Conservation (phyloP, 1,284 basidiomycete species). For the Puccinia coronata region DNA sequence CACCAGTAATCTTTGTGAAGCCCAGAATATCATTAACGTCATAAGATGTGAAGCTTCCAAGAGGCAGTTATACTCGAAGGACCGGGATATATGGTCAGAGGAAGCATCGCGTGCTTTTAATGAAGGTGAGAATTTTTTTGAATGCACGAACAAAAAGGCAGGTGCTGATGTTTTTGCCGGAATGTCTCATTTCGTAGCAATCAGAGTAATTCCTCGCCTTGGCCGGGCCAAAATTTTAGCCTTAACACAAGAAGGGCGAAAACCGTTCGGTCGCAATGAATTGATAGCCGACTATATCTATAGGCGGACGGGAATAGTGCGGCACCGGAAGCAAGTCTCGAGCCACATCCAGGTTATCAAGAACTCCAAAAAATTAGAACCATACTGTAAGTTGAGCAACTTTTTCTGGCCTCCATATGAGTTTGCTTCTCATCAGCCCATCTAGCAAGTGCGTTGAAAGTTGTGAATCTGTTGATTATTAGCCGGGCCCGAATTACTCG, state of each 20-base stretch:
- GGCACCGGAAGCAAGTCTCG: slow-evolving; percentile 59
- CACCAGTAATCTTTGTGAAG: slow-evolving; percentile 27
- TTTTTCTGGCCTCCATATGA: no score
- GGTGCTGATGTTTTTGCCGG: background rate
- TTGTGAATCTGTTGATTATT: background rate
- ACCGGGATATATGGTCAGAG: slow-evolving; percentile 37
- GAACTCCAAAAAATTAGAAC: slow-evolving; percentile 58
- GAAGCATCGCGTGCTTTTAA: slow-evolving; percentile 37
- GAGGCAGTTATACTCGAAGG: slow-evolving; percentile 18
- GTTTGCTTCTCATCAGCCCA: background rate
- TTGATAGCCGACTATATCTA: slow-evolving; percentile 63
- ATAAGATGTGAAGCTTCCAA: slow-evolving; percentile 29
- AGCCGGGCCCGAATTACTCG: slow-evolving; percentile 25
- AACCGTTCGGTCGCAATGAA: slow-evolving; percentile 64
- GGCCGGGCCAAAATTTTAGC: slow-evolving; percentile 63
- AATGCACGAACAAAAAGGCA: background rate
- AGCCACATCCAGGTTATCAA: slow-evolving; percentile 59
- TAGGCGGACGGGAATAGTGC: slow-evolving; percentile 60
- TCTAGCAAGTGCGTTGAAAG: background rate
- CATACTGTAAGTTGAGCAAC: slow-evolving; percentile 54
- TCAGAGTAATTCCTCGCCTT: slow-evolving; percentile 60
- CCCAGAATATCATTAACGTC: slow-evolving; percentile 21
- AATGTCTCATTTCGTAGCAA: slow-evolving; percentile 53
- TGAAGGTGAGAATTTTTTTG: background rate
- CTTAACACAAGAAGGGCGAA: slow-evolving; percentile 56